A percentile compares a stretch with the other conserved stretches of the same genome.
These are phyloP conservation scores for Suillus decipiens DNA, from an alignment of 768 basidiomycete genomes.

Conservation along the genomic window DNA sequence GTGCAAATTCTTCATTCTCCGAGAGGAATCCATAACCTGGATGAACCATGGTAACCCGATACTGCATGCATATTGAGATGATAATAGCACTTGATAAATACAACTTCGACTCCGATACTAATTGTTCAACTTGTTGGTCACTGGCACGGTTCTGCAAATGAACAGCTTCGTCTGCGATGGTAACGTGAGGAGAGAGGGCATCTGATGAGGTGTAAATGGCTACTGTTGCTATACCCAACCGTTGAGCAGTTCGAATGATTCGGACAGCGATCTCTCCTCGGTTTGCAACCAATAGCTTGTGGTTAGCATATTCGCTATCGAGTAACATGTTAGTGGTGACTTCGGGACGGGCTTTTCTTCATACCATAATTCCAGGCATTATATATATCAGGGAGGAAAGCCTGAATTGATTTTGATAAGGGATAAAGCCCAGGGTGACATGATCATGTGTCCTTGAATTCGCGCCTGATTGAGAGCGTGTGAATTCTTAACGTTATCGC, in stretches of 20 bases:
- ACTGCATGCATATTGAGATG: slow-evolving; percentile 42
- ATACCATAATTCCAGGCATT: background rate
- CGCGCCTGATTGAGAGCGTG: no score
- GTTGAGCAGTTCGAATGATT: slow-evolving; percentile 56
- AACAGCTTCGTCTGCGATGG: slow-evolving; percentile 52
- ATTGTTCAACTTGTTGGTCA: background rate
- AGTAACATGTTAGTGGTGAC: slow-evolving; percentile 13
- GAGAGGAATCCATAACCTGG: slow-evolving; percentile 70
- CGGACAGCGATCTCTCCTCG: slow-evolving; percentile 74
- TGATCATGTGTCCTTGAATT: background rate
- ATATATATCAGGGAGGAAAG: background rate
- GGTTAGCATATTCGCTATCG: slow-evolving; percentile 24
- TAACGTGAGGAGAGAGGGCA: slow-evolving; percentile 57
- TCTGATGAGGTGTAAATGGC: slow-evolving; percentile 63
- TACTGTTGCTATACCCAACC: slow-evolving; percentile 53
- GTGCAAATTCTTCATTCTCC: slow-evolving; percentile 61
- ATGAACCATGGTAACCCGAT: slow-evolving; percentile 53
- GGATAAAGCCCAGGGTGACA: background rate
- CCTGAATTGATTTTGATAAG: background rate
- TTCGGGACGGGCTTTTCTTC: background rate
- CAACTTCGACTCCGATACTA: slow-evolving; percentile 41
- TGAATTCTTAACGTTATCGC: no score
- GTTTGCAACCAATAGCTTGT: slow-evolving; percentile 67
- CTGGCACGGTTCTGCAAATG: slow-evolving; percentile 30
- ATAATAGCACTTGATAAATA: slow-evolving; percentile 45